Evolutionary conservation across 192 early-diverging fungal genomes (phyloP).

Genomic region (Backusella tarrabulga): DNA sequence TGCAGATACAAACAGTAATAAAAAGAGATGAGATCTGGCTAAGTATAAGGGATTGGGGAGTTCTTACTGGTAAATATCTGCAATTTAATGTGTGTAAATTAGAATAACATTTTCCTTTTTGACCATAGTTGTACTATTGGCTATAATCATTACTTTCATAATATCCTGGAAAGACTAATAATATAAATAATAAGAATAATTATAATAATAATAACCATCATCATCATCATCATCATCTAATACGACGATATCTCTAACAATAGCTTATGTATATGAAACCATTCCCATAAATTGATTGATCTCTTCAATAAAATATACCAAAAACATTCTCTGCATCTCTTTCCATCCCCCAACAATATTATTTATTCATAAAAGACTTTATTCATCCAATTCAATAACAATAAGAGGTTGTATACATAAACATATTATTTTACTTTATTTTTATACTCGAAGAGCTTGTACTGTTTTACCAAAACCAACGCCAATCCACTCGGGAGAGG

Average conservation of each 20-base stretch:
- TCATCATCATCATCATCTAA: too few relatives aligned
- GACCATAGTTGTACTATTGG: not conserved
- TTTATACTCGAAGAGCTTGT: constrained; percentile 79
- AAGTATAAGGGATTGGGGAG: not conserved
- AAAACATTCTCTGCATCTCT: too few relatives aligned
- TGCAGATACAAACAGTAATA: not conserved
- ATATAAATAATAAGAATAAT: too few relatives aligned
- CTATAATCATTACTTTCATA: not conserved
- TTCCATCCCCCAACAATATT: too few relatives aligned
- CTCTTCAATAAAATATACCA: not conserved
- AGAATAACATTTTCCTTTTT: not conserved
- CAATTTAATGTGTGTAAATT: not conserved
- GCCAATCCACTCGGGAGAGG: constrained; percentile 83
- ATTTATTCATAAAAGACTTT: not conserved
- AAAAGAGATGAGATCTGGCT: constrained; percentile 13
- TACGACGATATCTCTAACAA: not conserved
- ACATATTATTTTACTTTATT: not conserved
- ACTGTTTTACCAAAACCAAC: constrained; percentile 84
- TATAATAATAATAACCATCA: too few relatives aligned
- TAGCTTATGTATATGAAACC: not conserved
- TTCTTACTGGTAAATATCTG: not conserved
- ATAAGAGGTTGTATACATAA: not conserved
- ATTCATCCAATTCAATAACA: not conserved
- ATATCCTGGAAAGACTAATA: not conserved
- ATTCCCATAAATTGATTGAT: not conserved